phyloP scores from a whole-genome alignment of 495 filamentous ascomycete species.

The Penicillium steckii region DNA sequence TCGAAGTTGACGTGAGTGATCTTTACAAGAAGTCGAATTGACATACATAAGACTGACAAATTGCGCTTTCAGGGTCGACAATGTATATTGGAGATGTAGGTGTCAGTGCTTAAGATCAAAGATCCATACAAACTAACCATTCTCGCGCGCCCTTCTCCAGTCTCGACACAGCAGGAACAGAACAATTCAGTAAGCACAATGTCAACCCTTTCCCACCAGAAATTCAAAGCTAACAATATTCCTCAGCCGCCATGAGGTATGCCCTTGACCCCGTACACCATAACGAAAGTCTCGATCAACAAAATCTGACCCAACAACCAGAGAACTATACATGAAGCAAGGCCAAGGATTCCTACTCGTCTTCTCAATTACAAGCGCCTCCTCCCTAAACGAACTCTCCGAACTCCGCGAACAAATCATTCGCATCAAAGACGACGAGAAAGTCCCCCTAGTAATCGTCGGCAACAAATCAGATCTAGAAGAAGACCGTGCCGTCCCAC shows the following conservation, averaged over 20 bases:
- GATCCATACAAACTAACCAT: slow-evolving; percentile 1
- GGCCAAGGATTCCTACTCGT: slow-evolving; percentile 97
- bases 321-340: slow-evolving; percentile 95
- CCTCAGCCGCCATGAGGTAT: slow-evolving; percentile 68
- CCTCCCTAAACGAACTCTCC: slow-evolving; percentile 80
- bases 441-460: slow-evolving; percentile 90
- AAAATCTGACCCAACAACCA: slow-evolving; percentile 24
- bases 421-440: slow-evolving; percentile 92
- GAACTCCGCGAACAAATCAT: slow-evolving; percentile 94
- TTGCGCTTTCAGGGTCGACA: slow-evolving; percentile 78
- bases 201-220: slow-evolving; percentile 12
- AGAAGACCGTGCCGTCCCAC: slow-evolving; percentile 82
- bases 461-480: slow-evolving; percentile 97
- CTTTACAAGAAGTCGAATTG: slow-evolving; percentile 24
- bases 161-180: slow-evolving; percentile 94
- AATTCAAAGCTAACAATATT: slow-evolving; percentile 28
- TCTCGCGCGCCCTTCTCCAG: slow-evolving; percentile 43
- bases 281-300: not conserved
- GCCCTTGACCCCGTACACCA: not conserved
- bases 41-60: not conserved
- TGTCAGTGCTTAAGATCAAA: slow-evolving; percentile 1
- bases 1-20: slow-evolving; percentile 82
- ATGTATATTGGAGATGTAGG: slow-evolving; percentile 94
- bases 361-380: slow-evolving; percentile 90
- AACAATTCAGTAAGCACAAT: slow-evolving; percentile 84